phyloP scores from a whole-genome alignment of 129 eudicot genomes.

The Chrysanthemum seticuspe region DNA sequence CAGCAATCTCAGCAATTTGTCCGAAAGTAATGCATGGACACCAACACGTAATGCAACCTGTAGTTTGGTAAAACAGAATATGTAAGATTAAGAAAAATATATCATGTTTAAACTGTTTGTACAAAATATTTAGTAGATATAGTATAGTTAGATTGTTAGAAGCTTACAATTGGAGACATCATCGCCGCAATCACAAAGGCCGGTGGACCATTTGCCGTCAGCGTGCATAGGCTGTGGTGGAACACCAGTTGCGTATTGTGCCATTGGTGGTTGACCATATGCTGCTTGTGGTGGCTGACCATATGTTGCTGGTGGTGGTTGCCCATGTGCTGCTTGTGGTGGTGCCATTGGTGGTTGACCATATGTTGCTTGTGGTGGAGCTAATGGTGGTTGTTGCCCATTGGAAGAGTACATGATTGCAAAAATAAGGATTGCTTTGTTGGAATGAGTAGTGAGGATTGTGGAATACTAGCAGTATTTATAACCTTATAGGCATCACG shows the following conservation, averaged over 20 bases:
- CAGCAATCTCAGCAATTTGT: conserved; percentile 58
- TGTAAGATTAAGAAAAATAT: background rate
- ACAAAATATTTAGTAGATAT: background rate
- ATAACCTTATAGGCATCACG: background rate
- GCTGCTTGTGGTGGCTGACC: conserved; percentile 12
- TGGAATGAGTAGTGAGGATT: conserved; percentile 6
- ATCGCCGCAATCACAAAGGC: conserved; percentile 59
- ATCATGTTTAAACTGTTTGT: background rate
- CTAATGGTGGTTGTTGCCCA: background rate
- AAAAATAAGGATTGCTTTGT: background rate
- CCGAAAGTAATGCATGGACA: conserved; percentile 85
- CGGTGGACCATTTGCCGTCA: conserved; percentile 44
- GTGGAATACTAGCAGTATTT: background rate
- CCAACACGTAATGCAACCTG: conserved; percentile 64
- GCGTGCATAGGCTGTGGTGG: conserved; percentile 23
- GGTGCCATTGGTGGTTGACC: conserved; percentile 16
- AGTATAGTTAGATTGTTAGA: background rate
- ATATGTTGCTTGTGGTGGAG: conserved; percentile 1
- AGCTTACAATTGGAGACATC: conserved; percentile 58
- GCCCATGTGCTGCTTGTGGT: background rate
- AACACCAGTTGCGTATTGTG: background rate
- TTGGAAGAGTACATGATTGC: conserved; percentile 17
- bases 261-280: conserved; percentile 9
- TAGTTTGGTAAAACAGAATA: background rate
- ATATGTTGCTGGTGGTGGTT: conserved; percentile 3